Conservation (phyloP, 2,329 filamentous ascomycete species). For the Mycosphaerella arachidis region DNA sequence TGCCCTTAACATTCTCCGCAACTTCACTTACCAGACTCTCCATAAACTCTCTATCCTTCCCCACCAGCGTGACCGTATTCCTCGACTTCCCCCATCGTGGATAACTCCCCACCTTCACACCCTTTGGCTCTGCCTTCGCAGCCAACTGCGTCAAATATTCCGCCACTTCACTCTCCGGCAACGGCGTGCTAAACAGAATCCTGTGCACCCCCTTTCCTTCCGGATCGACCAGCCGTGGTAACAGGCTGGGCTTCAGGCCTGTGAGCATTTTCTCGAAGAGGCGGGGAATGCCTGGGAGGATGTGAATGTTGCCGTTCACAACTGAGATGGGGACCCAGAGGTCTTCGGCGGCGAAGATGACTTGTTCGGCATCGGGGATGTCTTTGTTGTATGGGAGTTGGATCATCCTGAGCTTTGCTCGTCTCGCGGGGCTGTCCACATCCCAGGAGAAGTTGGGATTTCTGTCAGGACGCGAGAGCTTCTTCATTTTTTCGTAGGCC, state of each 20-base stretch:
- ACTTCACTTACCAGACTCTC: constrained; percentile 77
- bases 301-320: constrained; percentile 90
- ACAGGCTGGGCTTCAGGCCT: constrained; percentile 65
- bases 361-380: constrained; percentile 59
- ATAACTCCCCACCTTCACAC: constrained; percentile 93
- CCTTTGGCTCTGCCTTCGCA: constrained; percentile 64
- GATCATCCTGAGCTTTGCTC: constrained; percentile 86
- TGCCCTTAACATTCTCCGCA: constrained; percentile 68
- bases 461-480: constrained; percentile 61
- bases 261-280: constrained; percentile 77
- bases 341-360: constrained; percentile 72
- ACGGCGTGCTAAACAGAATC: constrained; percentile 78
- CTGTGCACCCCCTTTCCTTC: constrained; percentile 76
- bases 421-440: constrained; percentile 68
- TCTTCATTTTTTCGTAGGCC: constrained; percentile 78
- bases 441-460: constrained; percentile 78
- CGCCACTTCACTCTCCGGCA: constrained; percentile 81
- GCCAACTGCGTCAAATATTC: constrained; percentile 77
- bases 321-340: constrained; percentile 88
- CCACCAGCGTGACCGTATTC: constrained; percentile 88
- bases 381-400: constrained; percentile 73
- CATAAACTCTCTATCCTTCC: constrained; percentile 68
- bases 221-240: constrained; percentile 70
- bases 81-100: constrained; percentile 81
- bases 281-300: constrained; percentile 82